Conservation (phyloP, 352 stramenopile genomes). For the Phytophthora cryptogea region DNA sequence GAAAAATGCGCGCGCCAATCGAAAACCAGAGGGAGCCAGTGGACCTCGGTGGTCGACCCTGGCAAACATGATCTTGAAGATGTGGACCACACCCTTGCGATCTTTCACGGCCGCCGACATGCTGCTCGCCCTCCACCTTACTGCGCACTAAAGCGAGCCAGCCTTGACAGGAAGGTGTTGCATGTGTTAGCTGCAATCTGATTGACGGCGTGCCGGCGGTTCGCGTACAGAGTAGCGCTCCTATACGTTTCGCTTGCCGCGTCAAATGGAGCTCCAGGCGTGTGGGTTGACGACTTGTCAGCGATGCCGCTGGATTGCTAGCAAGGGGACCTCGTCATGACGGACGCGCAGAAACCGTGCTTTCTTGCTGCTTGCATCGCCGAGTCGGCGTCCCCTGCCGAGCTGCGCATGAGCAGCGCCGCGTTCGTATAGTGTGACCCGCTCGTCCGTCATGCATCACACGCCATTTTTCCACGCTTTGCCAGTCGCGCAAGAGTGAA, state of each 20-base stretch:
- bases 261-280: neutral
- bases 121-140: too few relatives aligned
- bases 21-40: constrained; percentile 2
- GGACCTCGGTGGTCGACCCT: constrained; percentile 5
- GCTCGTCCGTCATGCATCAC: neutral
- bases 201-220: neutral
- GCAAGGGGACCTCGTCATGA: too few relatives aligned
- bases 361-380: too few relatives aligned
- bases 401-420: too few relatives aligned
- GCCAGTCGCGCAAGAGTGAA: neutral
- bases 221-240: neutral
- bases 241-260: neutral
- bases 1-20: neutral
- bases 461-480: neutral
- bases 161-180: neutral
- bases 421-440: neutral
- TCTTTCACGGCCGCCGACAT: constrained; percentile 12
- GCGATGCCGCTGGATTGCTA: neutral
- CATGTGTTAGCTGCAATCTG: neutral
- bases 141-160: too few relatives aligned
- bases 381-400: too few relatives aligned
- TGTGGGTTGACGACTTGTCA: neutral
- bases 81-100: constrained; percentile 8
- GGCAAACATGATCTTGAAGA: constrained; percentile 13
- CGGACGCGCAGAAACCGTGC: too few relatives aligned